Conservation (phyloP, 2,329 filamentous ascomycete species). For the Ascochyta koolunga region DNA sequence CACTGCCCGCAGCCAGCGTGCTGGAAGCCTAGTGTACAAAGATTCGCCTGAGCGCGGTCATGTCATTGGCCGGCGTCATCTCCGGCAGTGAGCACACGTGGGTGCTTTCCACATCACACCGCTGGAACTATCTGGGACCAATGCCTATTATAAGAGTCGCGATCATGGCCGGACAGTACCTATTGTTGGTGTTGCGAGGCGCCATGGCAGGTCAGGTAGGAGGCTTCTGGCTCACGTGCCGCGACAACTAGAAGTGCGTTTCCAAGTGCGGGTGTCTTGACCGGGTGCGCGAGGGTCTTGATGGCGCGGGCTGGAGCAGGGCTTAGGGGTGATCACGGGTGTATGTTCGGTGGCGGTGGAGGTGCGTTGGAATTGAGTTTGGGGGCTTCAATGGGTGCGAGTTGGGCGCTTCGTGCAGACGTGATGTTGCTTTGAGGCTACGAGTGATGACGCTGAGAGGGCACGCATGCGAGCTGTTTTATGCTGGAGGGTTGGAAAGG, state of each 20-base stretch:
- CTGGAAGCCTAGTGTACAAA: constrained; percentile 6
- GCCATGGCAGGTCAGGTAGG: background rate
- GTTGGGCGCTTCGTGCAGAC: too few relatives aligned
- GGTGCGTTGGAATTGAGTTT: background rate
- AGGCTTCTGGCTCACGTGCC: background rate
- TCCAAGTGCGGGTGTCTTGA: background rate
- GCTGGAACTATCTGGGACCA: background rate
- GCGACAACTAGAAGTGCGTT: background rate
- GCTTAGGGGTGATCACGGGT: background rate
- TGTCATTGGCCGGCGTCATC: background rate
- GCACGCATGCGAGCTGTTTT: too few relatives aligned
- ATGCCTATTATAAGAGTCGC: too few relatives aligned
- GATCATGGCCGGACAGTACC: too few relatives aligned
- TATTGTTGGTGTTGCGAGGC: too few relatives aligned
- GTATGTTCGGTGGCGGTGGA: background rate
- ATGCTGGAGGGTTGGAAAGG: too few relatives aligned
- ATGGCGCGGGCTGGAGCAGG: too few relatives aligned
- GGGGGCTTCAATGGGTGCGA: too few relatives aligned
- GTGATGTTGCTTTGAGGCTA: too few relatives aligned
- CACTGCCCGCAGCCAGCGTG: background rate
- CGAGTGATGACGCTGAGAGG: too few relatives aligned
- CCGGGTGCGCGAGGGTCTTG: too few relatives aligned
- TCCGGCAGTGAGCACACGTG: constrained; percentile 1
- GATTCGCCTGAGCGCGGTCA: background rate
- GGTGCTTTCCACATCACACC: background rate